Evolutionary conservation across 2,329 filamentous ascomycete species (phyloP), one percentile per base, ranked within the genome.

Genomic region (Colletotrichum tanaceti): DNA sequence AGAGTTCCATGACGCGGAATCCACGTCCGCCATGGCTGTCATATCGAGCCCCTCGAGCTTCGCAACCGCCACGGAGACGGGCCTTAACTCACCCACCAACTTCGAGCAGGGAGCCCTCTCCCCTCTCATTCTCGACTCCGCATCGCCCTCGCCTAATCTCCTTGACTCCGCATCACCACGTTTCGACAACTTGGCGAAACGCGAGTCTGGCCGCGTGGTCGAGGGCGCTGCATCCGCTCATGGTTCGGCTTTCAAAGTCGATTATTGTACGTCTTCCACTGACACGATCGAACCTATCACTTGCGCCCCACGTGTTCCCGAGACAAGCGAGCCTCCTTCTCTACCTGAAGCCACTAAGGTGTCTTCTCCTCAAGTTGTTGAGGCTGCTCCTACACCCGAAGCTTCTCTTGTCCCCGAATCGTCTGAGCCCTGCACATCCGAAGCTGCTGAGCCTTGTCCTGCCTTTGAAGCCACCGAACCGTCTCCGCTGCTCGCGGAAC

Each of bases 221-320:
- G 55, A 65, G 43, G 44, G 52, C 4, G 50, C 32, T 38, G 32
- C 35, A 47, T 22, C 38, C 16, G 35, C 39, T 44, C 35, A 39
- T 20, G 55, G 39, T 32, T 32, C 50, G 43, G 38, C 62, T 55
- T 32, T 46, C 35, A 35, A 57, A 63, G 50, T 52, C 57, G 66
- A 46, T 66, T 58, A 55, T 44, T 69, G 62, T 69, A 69, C 66
- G 62, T 69, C 62, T 66, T 41, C 50, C 52, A 46, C n/a, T 61
- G 43, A 55, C 55, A 69, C 39, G 24, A 39, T 41, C 50, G 55
- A 61, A 32, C 28, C 57, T 58, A 57, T 10, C 52, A 22, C 5
- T 24, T 39, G 55, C 24, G 43, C 46, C 38, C 62, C 50, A 28
- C 39, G 22, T 28, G 18, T 44, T 44, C 49, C 62, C 18, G 62